phyloP scores from a whole-genome alignment of 805 yeast genomes.

The Metschnikowia matae region DNA sequence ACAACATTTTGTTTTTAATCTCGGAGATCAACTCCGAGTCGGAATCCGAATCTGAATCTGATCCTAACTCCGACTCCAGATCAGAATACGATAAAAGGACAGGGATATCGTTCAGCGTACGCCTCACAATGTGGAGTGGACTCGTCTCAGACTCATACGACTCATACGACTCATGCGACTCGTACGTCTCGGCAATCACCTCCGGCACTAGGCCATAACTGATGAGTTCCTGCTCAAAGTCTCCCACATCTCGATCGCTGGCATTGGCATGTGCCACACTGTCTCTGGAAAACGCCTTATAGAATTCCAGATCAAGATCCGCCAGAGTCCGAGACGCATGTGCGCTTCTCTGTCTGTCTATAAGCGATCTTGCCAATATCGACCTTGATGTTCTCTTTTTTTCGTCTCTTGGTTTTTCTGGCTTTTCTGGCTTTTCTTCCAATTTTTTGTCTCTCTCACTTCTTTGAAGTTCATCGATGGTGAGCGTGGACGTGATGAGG shows the following conservation, averaged over 20 bases:
- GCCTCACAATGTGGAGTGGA: conserved; percentile 8
- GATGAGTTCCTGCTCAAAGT: conserved; percentile 11
- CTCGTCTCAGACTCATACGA: conserved; percentile 1
- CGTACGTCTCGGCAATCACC: neutral
- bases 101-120: conserved; percentile 2
- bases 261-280: neutral
- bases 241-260: neutral
- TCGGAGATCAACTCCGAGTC: conserved; percentile 20
- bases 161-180: neutral
- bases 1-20: conserved; percentile 1
- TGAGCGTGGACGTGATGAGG: conserved; percentile 23
- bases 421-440: too few species aligned
- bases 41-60: conserved; percentile 15
- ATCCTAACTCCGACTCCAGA: neutral
- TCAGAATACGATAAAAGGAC: conserved; percentile 3
- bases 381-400: too few species aligned
- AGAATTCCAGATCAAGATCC: neutral
- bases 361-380: neutral
- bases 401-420: too few species aligned
- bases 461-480: neutral
- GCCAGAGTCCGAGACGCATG: neutral
- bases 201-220: conserved; percentile 8
- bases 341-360: neutral
- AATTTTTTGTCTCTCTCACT: too few species aligned
- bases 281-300: neutral